These are phyloP conservation scores for Clathrus columnatus DNA, from an alignment of 768 basidiomycete genomes.

Conservation along the genomic window DNA sequence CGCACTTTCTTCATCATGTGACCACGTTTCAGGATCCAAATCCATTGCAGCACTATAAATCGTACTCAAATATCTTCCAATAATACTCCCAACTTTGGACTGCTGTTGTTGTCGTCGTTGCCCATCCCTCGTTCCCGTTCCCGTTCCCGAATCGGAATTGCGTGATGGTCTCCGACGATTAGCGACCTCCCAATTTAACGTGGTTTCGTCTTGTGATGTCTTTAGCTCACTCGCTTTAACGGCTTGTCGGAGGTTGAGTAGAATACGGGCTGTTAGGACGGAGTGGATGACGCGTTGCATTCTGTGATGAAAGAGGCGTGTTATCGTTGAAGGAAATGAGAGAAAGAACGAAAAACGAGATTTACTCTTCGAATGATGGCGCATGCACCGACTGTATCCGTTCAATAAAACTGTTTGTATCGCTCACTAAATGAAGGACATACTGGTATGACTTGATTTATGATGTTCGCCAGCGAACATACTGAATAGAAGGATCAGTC, in stretches of 20 bases:
- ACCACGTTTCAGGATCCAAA: background rate
- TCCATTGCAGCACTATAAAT: no score
- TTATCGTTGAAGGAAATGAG: background rate
- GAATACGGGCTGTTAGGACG: slow-evolving; percentile 4
- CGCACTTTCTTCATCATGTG: background rate
- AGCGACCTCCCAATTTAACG: background rate
- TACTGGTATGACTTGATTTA: background rate
- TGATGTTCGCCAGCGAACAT: background rate
- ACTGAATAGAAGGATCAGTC: background rate
- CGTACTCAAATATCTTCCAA: background rate
- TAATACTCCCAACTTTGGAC: background rate
- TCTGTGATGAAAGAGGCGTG: background rate
- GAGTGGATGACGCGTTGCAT: slow-evolving; percentile 11
- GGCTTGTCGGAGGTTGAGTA: slow-evolving; percentile 9
- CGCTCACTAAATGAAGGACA: background rate
- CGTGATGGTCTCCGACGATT: no score
- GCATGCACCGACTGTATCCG: background rate
- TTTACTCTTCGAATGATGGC: background rate
- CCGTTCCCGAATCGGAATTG: no score
- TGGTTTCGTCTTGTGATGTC: background rate
- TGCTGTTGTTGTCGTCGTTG: no score
- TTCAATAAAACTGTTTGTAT: background rate
- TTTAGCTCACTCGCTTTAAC: background rate
- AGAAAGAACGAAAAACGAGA: background rate
- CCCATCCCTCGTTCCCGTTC: no score